Percentiles rank a stretch among this genome's conserved stretches.
phyloP scores from a whole-genome alignment of 2,329 filamentous ascomycete species.

The Calonectria pauciramosa region DNA sequence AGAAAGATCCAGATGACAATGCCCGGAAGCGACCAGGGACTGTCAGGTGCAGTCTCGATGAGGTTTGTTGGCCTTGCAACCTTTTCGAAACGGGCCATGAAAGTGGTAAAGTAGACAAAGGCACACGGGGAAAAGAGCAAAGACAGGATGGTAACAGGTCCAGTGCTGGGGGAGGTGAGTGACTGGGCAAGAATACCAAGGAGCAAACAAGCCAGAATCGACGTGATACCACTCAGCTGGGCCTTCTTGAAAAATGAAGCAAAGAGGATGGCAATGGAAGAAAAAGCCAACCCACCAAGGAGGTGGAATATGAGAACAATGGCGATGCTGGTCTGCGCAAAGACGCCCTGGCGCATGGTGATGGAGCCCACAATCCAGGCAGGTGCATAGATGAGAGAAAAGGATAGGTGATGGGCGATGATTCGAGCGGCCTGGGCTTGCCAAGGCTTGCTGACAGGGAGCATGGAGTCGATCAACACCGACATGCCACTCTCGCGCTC shows the following conservation, averaged over 20 bases:
- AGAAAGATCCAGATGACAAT: constrained; percentile 85
- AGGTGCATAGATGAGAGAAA: constrained; percentile 83
- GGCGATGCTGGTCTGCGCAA: constrained; percentile 70
- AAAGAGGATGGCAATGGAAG: constrained; percentile 85
- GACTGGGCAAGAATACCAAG: constrained; percentile 88
- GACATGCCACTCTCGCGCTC: constrained; percentile 92
- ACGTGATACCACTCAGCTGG: constrained; percentile 87
- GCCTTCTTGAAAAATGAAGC: constrained; percentile 89
- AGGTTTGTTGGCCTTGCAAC: constrained; percentile 73
- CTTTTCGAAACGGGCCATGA: constrained; percentile 82
- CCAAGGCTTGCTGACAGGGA: constrained; percentile 81
- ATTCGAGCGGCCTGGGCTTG: constrained; percentile 84
- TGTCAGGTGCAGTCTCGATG: constrained; percentile 70
- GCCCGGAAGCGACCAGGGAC: constrained; percentile 78
- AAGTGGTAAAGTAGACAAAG: constrained; percentile 84
- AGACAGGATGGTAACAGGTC: constrained; percentile 76
- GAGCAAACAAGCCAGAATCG: constrained; percentile 79
- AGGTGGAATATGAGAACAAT: constrained; percentile 83
- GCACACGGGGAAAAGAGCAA: constrained; percentile 89
- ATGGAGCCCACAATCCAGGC: constrained; percentile 85
- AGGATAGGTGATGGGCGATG: constrained; percentile 83
- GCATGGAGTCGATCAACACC: constrained; percentile 91
- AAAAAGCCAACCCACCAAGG: constrained; percentile 80
- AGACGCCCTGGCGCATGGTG: constrained; percentile 75
- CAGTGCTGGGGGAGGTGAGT: constrained; percentile 72